Percentiles rank a stretch among this genome's conserved stretches.
phyloP scores from a whole-genome alignment of 306 rosid genomes.

The Mimosa bimucronata region DNA sequence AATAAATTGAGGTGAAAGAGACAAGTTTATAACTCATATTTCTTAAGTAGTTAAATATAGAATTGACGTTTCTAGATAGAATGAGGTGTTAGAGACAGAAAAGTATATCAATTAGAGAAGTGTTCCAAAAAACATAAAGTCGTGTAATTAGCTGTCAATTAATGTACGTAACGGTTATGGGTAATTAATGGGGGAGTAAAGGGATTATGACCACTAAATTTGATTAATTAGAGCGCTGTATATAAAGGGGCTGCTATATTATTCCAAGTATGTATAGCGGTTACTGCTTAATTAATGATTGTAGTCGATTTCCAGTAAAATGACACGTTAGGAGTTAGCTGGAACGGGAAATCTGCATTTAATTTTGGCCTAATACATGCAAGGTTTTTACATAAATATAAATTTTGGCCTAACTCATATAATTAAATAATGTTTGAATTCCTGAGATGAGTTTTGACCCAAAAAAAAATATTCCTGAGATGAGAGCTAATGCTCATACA shows the following conservation, averaged over 20 bases:
- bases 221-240: background rate
- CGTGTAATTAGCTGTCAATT: background rate
- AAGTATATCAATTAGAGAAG: background rate
- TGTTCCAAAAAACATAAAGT: too few species aligned
- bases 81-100: background rate
- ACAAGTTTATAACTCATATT: too few species aligned
- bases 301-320: background rate
- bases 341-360: background rate
- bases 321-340: background rate
- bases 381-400: too few species aligned
- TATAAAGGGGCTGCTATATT: background rate
- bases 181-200: background rate
- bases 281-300: too few species aligned
- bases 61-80: background rate
- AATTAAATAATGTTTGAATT: too few species aligned
- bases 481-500: too few species aligned
- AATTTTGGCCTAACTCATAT: too few species aligned
- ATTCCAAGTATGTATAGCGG: too few species aligned
- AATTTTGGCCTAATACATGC: background rate
- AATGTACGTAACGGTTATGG: background rate
- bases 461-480: too few species aligned
- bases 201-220: background rate
- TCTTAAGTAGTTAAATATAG: background rate
- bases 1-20: too few species aligned
- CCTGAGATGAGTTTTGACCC: too few species aligned